A percentile compares a stretch with the other conserved stretches of the same genome.
phyloP scores from a whole-genome alignment of 768 basidiomycete species.

The Austroboletus festivus region DNA sequence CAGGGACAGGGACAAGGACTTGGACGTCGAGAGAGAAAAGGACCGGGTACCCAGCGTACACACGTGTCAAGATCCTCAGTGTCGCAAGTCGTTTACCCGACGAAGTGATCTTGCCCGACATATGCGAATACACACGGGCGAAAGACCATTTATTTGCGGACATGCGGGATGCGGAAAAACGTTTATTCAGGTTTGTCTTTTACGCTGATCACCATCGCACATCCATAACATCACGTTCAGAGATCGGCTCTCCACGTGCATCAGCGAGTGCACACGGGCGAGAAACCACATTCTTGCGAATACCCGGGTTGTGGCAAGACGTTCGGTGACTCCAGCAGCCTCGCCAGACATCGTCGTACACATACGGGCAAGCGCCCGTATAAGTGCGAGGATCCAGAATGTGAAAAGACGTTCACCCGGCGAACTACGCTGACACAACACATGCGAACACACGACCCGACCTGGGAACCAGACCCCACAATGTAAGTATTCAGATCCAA shows the following conservation, averaged over 20 bases:
- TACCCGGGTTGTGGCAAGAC: slow-evolving; percentile 85
- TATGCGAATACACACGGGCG: slow-evolving; percentile 88
- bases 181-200: slow-evolving; percentile 74
- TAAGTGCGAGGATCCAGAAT: slow-evolving; percentile 78
- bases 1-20: slow-evolving; percentile 25
- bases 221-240: slow-evolving; percentile 38
- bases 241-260: slow-evolving; percentile 89
- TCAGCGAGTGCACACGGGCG: slow-evolving; percentile 85
- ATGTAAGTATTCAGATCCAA: slow-evolving; percentile 47
- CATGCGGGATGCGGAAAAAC: slow-evolving; percentile 80
- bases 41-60: slow-evolving; percentile 51
- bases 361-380: slow-evolving; percentile 86
- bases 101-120: slow-evolving; percentile 83
- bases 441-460: slow-evolving; percentile 84
- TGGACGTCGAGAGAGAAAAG: slow-evolving; percentile 32
- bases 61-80: slow-evolving; percentile 67
- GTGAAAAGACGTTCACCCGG: slow-evolving; percentile 86
- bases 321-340: slow-evolving; percentile 88
- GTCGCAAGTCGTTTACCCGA: slow-evolving; percentile 78
- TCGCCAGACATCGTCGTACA: slow-evolving; percentile 87
- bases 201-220: slow-evolving; percentile 1
- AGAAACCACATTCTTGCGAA: slow-evolving; percentile 89
- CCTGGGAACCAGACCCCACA: slow-evolving; percentile 81
- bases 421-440: slow-evolving; percentile 82
- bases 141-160: slow-evolving; percentile 77